Evolutionary conservation across 2,329 filamentous ascomycete species (phyloP), one percentile per base, ranked within the genome.

Genomic region (Epichloe uncinata): DNA sequence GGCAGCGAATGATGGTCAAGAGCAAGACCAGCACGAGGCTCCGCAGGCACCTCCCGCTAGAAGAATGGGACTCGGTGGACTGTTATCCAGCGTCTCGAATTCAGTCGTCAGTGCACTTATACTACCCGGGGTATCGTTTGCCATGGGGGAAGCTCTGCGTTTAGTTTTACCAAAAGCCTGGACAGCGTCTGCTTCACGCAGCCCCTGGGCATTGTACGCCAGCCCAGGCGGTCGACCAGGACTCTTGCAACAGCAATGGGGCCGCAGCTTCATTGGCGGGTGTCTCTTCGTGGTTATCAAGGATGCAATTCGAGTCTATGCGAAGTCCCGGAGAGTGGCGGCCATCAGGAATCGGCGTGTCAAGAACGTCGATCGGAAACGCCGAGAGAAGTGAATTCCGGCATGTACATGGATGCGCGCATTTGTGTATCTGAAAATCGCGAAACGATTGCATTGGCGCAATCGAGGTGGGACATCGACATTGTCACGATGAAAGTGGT

Each of bases 281-380:
- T 93, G 87, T 62, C 68, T 95, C 18, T 95, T 91, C 59, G 82
- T 97, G 15, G 82, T 95, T 9, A 66, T 95, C 48, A 93, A 91
- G 64, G 81, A 85, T 57, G 72, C 71, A 3, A 68, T 83, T 47
- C 69, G 71, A 51, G 64, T 85, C 22, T 85, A 82, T 60, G 73
- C 75, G 55, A 84, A 84, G 66, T 81, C 81, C 62, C 71, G 78
- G 53, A 73, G 73, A 53, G 79, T 78, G 12, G 71, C 76, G 57
- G 73, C 78, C 35, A 73, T 76, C 58, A 69, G 70, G 6, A 72
- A 74, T 42, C 71, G 79, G 49, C 70, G 68, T 53, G 71, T 84
- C 37, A 70, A 72, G 62, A 79, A 78, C 50, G 68, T 74, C 12
- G 66, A 73, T 18, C 61, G 68, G 46, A 58, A 57, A 22, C 59